A percentile compares a stretch with the other conserved stretches of the same genome.
phyloP scores from a whole-genome alignment of 495 filamentous ascomycete species.

The Penicillium parvum region DNA sequence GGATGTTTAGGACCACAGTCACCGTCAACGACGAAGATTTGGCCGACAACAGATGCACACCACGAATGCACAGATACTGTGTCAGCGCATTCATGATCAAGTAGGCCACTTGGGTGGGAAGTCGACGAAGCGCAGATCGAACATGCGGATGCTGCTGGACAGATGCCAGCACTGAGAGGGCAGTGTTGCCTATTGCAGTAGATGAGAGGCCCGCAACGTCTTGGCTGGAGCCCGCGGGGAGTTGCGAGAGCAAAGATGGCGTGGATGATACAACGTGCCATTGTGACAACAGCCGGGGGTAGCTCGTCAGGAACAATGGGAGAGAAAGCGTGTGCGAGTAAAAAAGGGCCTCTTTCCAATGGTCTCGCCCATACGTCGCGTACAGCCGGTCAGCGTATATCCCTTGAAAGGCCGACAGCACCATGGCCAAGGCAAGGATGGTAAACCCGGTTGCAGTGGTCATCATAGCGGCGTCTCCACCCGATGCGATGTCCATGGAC shows the following conservation, averaged over 20 bases:
- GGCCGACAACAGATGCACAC: constrained; percentile 85
- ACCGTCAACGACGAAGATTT: constrained; percentile 88
- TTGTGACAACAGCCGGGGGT: constrained; percentile 42
- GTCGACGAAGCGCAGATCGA: constrained; percentile 28
- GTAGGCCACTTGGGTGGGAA: constrained; percentile 70
- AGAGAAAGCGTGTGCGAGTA: constrained; percentile 81
- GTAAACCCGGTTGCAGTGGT: constrained; percentile 69
- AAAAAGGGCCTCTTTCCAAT: constrained; percentile 96
- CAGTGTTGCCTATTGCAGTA: neutral
- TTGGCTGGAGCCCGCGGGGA: neutral
- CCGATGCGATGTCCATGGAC: constrained; percentile 18
- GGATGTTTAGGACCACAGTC: constrained; percentile 90
- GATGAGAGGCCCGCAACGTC: constrained; percentile 1
- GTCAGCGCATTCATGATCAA: constrained; percentile 79
- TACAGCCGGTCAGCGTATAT: constrained; percentile 92
- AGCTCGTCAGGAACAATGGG: constrained; percentile 56
- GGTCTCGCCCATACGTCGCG: constrained; percentile 66
- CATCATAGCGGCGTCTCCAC: constrained; percentile 10
- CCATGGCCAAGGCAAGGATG: constrained; percentile 82
- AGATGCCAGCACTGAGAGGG: constrained; percentile 5
- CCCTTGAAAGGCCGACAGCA: constrained; percentile 90
- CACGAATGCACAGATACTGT: constrained; percentile 90
- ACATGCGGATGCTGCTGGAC: constrained; percentile 10
- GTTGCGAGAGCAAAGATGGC: constrained; percentile 33
- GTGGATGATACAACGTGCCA: constrained; percentile 46